phyloP scores from a whole-genome alignment of 1,284 basidiomycete genomes.

The Amylostereum chailletii region DNA sequence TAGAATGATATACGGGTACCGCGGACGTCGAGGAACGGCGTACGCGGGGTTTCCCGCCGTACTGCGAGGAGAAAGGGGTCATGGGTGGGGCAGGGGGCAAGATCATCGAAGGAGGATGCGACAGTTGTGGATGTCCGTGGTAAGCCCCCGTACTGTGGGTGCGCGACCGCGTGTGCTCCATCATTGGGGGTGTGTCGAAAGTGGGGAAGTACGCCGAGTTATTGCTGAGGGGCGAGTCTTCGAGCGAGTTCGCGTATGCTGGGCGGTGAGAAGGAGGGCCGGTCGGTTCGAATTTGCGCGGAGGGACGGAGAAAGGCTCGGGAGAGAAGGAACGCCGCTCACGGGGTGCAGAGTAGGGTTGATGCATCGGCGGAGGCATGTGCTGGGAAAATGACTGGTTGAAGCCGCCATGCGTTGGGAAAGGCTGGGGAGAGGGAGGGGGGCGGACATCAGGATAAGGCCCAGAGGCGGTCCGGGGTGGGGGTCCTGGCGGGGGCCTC shows the following conservation, averaged over 20 bases:
- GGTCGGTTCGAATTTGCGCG: constrained; percentile 1
- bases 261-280: constrained; percentile 1
- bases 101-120: too few relatives aligned
- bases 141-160: too few relatives aligned
- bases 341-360: constrained; percentile 8
- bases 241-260: constrained; percentile 9
- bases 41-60: too few relatives aligned
- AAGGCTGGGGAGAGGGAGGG: constrained; percentile 4
- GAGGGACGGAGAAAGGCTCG: not conserved
- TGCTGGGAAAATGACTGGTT: constrained; percentile 1
- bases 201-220: constrained; percentile 5
- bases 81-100: too few relatives aligned
- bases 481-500: constrained; percentile 5
- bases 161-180: too few relatives aligned
- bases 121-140: too few relatives aligned
- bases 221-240: constrained; percentile 11
- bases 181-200: too few relatives aligned
- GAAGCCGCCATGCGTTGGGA: not conserved
- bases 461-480: not conserved
- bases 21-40: too few relatives aligned
- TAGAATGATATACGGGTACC: too few relatives aligned
- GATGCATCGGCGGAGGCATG: constrained; percentile 3
- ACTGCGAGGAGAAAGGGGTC: too few relatives aligned
- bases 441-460: constrained; percentile 1
- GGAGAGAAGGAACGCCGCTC: constrained; percentile 5